Conservation (phyloP, 192 early-diverging fungal genomes). For the Coemansia biformis region DNA sequence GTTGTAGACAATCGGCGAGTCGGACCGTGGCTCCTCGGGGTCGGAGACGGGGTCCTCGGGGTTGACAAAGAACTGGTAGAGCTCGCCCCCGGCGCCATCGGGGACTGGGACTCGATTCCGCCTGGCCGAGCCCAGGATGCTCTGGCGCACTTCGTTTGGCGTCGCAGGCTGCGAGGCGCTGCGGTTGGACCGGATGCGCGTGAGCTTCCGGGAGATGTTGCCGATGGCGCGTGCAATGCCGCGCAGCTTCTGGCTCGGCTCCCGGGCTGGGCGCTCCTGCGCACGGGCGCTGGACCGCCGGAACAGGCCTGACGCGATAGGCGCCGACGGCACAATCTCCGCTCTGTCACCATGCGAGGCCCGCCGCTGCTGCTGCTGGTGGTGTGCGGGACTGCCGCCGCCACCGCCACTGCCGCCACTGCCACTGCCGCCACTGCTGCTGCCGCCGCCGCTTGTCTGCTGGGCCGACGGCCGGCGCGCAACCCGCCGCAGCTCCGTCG, state of each 20-base stretch:
- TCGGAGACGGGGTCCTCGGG: conserved; percentile 43
- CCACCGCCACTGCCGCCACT: conserved; percentile 1
- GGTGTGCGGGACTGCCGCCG: too few species aligned
- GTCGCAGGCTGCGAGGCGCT: conserved; percentile 49
- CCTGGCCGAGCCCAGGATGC: conserved; percentile 31
- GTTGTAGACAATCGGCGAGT: conserved; percentile 34
- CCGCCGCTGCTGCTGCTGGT: neutral
- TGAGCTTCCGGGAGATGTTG: conserved; percentile 34
- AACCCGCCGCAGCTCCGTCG: too few species aligned
- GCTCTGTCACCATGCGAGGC: neutral
- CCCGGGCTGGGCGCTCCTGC: neutral
- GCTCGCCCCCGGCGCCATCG: conserved; percentile 16
- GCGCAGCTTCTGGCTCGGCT: conserved; percentile 15
- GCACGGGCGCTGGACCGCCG: conserved; percentile 10
- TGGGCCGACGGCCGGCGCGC: conserved; percentile 9
- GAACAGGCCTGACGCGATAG: conserved; percentile 26
- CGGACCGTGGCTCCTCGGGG: conserved; percentile 17
- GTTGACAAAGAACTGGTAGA: conserved; percentile 42
- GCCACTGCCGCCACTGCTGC: conserved; percentile 3
- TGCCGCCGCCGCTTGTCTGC: neutral
- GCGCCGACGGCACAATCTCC: conserved; percentile 17
- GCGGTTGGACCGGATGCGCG: conserved; percentile 34
- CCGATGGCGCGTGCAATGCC: conserved; percentile 41
- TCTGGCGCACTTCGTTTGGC: conserved; percentile 31
- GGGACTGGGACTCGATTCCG: conserved; percentile 30